Conservation (phyloP, 129 eudicot species). For the Kitagawia praeruptora region DNA sequence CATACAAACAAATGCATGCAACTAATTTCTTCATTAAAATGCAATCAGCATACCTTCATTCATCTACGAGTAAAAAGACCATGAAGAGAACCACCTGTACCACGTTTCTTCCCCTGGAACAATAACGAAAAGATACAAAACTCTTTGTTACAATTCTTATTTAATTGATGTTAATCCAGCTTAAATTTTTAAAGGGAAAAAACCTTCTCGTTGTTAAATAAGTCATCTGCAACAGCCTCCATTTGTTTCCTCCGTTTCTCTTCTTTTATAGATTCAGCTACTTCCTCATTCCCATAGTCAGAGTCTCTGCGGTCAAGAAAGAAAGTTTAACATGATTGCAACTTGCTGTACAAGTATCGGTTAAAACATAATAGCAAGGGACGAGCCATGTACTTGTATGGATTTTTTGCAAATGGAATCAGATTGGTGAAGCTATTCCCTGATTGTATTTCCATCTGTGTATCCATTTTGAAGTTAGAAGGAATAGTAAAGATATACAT, state of each 20-base stretch:
- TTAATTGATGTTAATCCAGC: background rate
- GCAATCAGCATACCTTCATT: constrained; percentile 13
- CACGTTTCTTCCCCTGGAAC: constrained; percentile 52
- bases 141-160: background rate
- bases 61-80: constrained; percentile 52
- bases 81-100: constrained; percentile 45
- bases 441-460: constrained; percentile 50
- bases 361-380: constrained; percentile 8
- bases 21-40: background rate
- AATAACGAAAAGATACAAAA: constrained; percentile 4
- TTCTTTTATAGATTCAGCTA: constrained; percentile 55
- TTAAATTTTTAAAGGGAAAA: background rate
- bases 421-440: constrained; percentile 66
- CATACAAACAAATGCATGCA: background rate
- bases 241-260: constrained; percentile 73
- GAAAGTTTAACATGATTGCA: background rate
- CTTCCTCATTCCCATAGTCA: constrained; percentile 54
- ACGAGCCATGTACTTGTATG: constrained; percentile 48
- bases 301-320: constrained; percentile 52
- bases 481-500: background rate
- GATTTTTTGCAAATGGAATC: constrained; percentile 72
- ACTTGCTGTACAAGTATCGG: background rate
- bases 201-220: constrained; percentile 45
- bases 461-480: constrained; percentile 13
- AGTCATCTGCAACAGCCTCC: constrained; percentile 87